phyloP scores from a whole-genome alignment of 1,139 yeast genomes.

The Torulaspora pretoriensis region DNA sequence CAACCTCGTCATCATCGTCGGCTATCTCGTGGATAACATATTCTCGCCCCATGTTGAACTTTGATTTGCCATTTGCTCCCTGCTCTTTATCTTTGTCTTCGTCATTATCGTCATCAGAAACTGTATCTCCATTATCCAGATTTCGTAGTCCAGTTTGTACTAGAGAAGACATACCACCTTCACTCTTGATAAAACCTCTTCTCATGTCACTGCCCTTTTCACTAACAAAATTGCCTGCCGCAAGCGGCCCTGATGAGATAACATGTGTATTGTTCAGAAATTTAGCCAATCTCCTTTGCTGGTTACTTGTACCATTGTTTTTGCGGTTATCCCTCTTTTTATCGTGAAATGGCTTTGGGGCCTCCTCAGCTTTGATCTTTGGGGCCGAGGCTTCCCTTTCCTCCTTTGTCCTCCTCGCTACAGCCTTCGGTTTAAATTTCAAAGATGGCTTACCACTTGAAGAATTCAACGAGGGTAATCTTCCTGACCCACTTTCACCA shows the following conservation, averaged over 20 bases:
- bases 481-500: conserved; percentile 25
- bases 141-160: conserved; percentile 33
- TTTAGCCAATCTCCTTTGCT: conserved; percentile 39
- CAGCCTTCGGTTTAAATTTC: conserved; percentile 78
- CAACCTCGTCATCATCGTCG: conserved; percentile 30
- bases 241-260: conserved; percentile 67
- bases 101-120: conserved; percentile 17
- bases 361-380: conserved; percentile 42
- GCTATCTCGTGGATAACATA: conserved; percentile 43
- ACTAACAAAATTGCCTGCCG: conserved; percentile 56
- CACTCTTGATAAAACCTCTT: conserved; percentile 30
- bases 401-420: conserved; percentile 74
- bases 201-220: conserved; percentile 24
- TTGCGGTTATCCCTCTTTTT: conserved; percentile 31
- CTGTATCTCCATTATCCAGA: conserved; percentile 29
- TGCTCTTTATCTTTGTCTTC: conserved; percentile 29
- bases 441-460: conserved; percentile 44
- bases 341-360: conserved; percentile 26
- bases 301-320: conserved; percentile 37
- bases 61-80: conserved; percentile 31
- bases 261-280: conserved; percentile 62
- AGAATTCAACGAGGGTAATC: conserved; percentile 36
- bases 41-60: conserved; percentile 60
- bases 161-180: conserved; percentile 26
- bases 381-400: conserved; percentile 79